Evolutionary conservation across 139 green algal genomes (phyloP).

Genomic region (Coelastrella sp.): DNA sequence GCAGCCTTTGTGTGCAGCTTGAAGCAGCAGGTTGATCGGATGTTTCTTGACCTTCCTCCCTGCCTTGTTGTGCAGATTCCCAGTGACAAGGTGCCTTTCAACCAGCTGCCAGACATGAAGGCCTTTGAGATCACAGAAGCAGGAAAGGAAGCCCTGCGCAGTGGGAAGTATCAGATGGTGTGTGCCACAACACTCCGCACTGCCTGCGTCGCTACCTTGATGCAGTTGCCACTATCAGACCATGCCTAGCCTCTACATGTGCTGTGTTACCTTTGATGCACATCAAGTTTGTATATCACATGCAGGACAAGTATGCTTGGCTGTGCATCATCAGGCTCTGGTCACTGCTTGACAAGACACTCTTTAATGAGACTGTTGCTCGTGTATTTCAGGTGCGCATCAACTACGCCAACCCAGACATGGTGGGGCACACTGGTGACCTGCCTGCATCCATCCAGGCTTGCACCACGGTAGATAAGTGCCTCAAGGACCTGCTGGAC

Average conservation of each 20-base stretch:
- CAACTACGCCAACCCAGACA: slow-evolving; percentile 92
- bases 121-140: slow-evolving; percentile 91
- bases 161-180: slow-evolving; percentile 67
- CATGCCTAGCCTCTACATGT: too few species aligned
- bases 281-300: too few species aligned
- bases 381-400: slow-evolving; percentile 62
- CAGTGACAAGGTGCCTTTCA: slow-evolving; percentile 93
- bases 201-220: too few species aligned
- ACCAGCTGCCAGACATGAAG: slow-evolving; percentile 96
- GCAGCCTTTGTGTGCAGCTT: too few species aligned
- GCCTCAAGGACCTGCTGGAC: slow-evolving; percentile 83
- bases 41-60: not conserved
- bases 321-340: too few species aligned
- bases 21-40: not conserved
- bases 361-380: not conserved
- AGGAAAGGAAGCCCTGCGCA: slow-evolving; percentile 85
- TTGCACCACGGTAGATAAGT: slow-evolving; percentile 82
- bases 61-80: slow-evolving; percentile 76
- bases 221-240: too few species aligned
- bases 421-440: slow-evolving; percentile 92
- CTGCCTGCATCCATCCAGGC: slow-evolving; percentile 72
- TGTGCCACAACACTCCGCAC: too few species aligned
- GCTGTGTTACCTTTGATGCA: too few species aligned
- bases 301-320: too few species aligned
- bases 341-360: too few species aligned